Evolutionary conservation across 495 filamentous ascomycete species (phyloP), one percentile per base, ranked within the genome.

Genomic region (Trichocladium antarcticum): DNA sequence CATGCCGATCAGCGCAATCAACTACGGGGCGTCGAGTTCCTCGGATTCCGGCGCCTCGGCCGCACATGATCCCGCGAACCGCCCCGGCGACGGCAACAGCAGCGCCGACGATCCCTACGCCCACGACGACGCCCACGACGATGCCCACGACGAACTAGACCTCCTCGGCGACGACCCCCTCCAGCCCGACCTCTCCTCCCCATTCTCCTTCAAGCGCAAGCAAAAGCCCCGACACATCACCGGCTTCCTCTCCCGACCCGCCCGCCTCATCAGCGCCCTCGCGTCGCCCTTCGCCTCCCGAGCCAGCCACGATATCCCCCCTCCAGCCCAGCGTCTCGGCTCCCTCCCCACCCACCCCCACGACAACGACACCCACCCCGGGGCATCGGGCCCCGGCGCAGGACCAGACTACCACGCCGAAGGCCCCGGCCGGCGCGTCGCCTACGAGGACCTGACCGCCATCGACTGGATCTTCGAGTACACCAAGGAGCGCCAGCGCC

Each of bases 401-500:
- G n/a, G n/a, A n/a, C 58, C 84, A 19, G 87, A 95, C 63, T 96
- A 90, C 92, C 85, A 92, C 64, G 77, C 84, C 35, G 89, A 96
- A 66, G 88, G 87, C 5, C 89, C 87, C 5, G 92, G 92, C 1
- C 76, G 89, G 42, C 80, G 92, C 57, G 89, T 96, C 21, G 89
- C 84, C 42, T 98, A 98, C 66, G 92, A 95, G 56, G 85, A 98
- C 69, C 74, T 96, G 59, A 96, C 93, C 12, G 92, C 93, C 12
- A 98, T 98, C 64, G 92, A 98, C 69, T 98, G 92, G 92, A 97
- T 96, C 57, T 97, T 95, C 61, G 92, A 98, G 66, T 95, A 98
- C 63, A 92, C 88, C 20, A 96, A 96, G 65, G 92, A 98, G 66
- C 77, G 92, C 15, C 87, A 95, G 64, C 78, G 92, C 36, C 76